phyloP scores from a whole-genome alignment of 108 stramenopile genomes.

The Thalassiosira profunda region DNA sequence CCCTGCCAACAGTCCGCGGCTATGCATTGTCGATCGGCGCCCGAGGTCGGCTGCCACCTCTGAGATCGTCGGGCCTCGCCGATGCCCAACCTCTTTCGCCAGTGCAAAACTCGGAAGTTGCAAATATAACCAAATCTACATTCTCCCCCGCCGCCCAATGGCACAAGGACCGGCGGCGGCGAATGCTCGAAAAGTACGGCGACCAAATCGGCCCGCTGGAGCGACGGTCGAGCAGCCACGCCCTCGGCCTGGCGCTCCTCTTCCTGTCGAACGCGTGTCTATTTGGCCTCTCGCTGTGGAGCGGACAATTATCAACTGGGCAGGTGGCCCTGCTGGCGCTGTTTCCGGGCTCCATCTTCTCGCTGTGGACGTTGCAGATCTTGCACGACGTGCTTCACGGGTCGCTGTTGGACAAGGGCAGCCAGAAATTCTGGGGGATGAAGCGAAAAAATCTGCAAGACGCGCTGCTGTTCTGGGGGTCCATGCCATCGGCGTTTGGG shows the following conservation, averaged over 20 bases:
- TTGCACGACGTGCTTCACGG: constrained; percentile 75
- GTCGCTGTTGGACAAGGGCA: constrained; percentile 52
- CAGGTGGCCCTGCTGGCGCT: constrained; percentile 48
- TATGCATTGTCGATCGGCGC: too few relatives aligned
- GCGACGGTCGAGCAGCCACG: constrained; percentile 53
- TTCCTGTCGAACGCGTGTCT: constrained; percentile 54
- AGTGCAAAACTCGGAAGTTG: too few relatives aligned
- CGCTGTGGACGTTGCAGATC: constrained; percentile 80
- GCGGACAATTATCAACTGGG: constrained; percentile 17
- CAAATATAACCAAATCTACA: too few relatives aligned
- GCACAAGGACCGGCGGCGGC: constrained; percentile 68
- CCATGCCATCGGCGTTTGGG: constrained; percentile 76
- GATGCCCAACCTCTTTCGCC: too few relatives aligned
- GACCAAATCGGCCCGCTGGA: constrained; percentile 55
- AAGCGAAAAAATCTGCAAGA: constrained; percentile 58
- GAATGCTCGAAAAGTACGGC: constrained; percentile 71
- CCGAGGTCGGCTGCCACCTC: too few relatives aligned
- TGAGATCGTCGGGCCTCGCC: too few relatives aligned
- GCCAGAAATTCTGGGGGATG: constrained; percentile 3
- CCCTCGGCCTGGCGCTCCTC: constrained; percentile 60
- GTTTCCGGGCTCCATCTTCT: constrained; percentile 74
- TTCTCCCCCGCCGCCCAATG: constrained; percentile 64
- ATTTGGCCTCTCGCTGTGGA: constrained; percentile 44
- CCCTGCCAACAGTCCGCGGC: too few relatives aligned
- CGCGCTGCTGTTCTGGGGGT: constrained; percentile 64